Evolutionary conservation across 306 rosid genomes (phyloP), one percentile per base, ranked within the genome.

Genomic region (Albizia julibrissin): DNA sequence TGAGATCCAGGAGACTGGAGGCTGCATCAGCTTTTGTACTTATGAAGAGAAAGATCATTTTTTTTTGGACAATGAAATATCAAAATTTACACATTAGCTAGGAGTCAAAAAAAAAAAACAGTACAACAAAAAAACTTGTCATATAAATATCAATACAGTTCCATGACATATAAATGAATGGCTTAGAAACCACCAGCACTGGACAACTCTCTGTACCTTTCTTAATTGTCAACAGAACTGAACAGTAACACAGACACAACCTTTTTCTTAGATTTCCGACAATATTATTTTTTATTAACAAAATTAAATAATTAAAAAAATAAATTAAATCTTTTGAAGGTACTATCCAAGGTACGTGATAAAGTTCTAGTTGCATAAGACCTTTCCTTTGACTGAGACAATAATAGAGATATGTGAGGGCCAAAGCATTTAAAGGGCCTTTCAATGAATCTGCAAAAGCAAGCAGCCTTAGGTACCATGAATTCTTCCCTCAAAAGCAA

Each of bases 381-480:
- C 43, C 18, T 64, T 71, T 71, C 71, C 72, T 50, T 77, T 65
- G 84, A 77, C 66, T 50, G 77, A 47, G 85, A 69, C 87, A 85
- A 85, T 81, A 84, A 86, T 80, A 84, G 90, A 85, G 91, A 37
- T 66, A 14, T 58, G 31, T n/a, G 59, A 54, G 92, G 85, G 90
- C 94, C 84, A 84, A 52, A 84, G 89, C 69, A 64, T 88, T 85
- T 86, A 87, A 91, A 86, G 86, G 71, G 24, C 72, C 71, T 81
- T 86, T 91, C 85, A 92, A 90, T 89, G 97, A 91, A 92, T 83
- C 91, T 91, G 94, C 85, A 86, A 91, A 90, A 89, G 91, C 46
- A 69, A 82, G 82, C 80, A 89, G 90, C 73, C 69, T 81, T 86
- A 76, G 89, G 89, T 89, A 84, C 91, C 82, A 80, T 86, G 91